A percentile compares a stretch with the other conserved stretches of the same genome.
Evolutionary conservation across 345 rosid species (phyloP).

Genomic region (Lepidium sativum): DNA sequence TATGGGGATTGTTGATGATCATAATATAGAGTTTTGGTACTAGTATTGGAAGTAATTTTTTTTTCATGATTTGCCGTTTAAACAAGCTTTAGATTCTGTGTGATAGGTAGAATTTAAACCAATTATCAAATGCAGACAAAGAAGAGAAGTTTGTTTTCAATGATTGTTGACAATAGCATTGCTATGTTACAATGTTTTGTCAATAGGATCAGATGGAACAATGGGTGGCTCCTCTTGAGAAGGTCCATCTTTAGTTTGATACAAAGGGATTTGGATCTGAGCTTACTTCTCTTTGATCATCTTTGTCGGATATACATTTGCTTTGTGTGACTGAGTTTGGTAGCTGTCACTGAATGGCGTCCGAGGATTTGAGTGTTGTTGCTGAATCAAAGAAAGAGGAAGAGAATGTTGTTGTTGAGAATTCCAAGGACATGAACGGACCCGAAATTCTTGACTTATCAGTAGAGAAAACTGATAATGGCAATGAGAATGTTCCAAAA

Average conservation of each 20-base stretch:
- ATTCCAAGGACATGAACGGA: slow-evolving; percentile 22
- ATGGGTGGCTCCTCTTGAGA: slow-evolving; percentile 13
- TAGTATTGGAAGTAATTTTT: background rate
- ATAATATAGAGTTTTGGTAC: background rate
- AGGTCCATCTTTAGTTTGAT: slow-evolving; percentile 1
- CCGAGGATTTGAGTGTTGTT: slow-evolving; percentile 37
- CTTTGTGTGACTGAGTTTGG: slow-evolving; percentile 3
- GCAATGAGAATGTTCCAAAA: slow-evolving; percentile 25
- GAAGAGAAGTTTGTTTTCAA: background rate
- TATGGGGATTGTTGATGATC: background rate
- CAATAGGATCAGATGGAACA: slow-evolving; percentile 17
- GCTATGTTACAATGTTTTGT: background rate
- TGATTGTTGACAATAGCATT: slow-evolving; percentile 12
- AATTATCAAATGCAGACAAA: background rate
- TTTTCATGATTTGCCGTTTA: background rate
- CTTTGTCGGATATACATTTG: background rate
- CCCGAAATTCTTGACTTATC: slow-evolving; percentile 26
- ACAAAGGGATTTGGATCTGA: slow-evolving; percentile 8
- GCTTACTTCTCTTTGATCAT: slow-evolving; percentile 2
- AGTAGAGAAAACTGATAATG: slow-evolving; percentile 16
- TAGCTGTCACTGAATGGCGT: slow-evolving; percentile 42
- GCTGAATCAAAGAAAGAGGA: slow-evolving; percentile 32
- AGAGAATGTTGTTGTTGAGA: slow-evolving; percentile 24
- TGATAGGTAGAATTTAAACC: background rate
- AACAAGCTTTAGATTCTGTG: background rate